These are phyloP conservation scores for Paramecium biaurelia DNA, from an alignment of 73 alveolate species.

Conservation along the genomic window DNA sequence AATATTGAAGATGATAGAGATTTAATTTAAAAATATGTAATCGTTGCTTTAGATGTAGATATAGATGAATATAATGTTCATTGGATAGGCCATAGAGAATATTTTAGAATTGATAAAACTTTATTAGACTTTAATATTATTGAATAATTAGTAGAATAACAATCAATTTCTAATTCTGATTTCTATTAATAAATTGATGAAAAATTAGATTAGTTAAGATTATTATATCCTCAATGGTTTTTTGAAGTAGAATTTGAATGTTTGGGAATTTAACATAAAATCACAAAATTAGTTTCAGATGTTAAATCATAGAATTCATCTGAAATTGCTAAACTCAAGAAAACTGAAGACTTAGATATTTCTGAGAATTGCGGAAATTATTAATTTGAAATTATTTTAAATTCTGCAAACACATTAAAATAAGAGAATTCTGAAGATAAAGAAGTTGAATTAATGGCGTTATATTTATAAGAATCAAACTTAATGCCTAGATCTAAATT, in stretches of 20 bases:
- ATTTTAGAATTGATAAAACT: neutral
- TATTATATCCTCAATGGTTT: neutral
- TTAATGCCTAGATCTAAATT: neutral
- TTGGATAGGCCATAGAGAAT: conserved; percentile 4
- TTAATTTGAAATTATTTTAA: neutral
- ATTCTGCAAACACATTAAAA: neutral
- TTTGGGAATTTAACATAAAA: neutral
- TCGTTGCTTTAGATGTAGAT: neutral
- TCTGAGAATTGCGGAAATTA: neutral
- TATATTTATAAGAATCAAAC: neutral
- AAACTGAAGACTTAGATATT: neutral
- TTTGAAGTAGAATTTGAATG: neutral
- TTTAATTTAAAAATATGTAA: neutral
- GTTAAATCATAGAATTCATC: neutral
- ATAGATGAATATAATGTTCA: neutral
- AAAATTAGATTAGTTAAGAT: neutral
- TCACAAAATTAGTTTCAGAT: neutral
- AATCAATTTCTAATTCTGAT: neutral
- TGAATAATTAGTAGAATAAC: neutral
- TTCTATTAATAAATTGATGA: neutral
- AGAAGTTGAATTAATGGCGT: neutral
- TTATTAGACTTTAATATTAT: neutral
- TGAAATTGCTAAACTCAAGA: neutral
- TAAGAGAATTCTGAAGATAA: neutral
- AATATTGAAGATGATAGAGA: neutral